A percentile compares a stretch with the other conserved stretches of the same genome.
phyloP scores from a whole-genome alignment of 768 basidiomycete species.

The Boletus tomentosulus region DNA sequence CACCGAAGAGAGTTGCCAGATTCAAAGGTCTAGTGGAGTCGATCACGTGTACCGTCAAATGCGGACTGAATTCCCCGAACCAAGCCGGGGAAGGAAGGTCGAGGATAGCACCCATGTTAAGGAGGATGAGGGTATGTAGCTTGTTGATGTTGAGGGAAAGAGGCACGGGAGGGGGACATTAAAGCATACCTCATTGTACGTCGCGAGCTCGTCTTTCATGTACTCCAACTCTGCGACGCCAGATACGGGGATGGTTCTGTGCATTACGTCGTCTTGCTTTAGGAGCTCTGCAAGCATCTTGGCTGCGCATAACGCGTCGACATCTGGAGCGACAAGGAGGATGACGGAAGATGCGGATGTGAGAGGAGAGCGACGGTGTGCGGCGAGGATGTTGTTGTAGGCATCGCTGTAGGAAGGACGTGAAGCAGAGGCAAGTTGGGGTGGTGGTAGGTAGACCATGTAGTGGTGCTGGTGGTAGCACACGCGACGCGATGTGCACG shows the following conservation, averaged over 20 bases:
- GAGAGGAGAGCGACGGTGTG: constrained; percentile 67
- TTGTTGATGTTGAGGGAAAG: constrained; percentile 26
- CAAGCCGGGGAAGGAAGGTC: constrained; percentile 72
- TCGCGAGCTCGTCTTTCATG: constrained; percentile 60
- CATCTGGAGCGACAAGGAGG: constrained; percentile 83
- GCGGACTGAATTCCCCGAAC: constrained; percentile 67
- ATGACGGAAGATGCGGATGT: constrained; percentile 81
- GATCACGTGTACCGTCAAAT: constrained; percentile 83
- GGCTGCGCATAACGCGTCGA: constrained; percentile 89
- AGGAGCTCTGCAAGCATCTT: constrained; percentile 87
- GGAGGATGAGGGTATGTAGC: constrained; percentile 85
- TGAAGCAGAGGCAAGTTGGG: constrained; percentile 56
- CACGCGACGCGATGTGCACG: constrained; percentile 7
- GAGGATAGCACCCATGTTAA: constrained; percentile 89
- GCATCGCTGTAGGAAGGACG: constrained; percentile 67
- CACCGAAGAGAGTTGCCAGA: constrained; percentile 78
- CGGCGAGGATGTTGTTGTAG: constrained; percentile 66
- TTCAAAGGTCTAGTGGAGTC: constrained; percentile 92
- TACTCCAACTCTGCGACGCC: constrained; percentile 74
- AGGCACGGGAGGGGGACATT: not conserved
- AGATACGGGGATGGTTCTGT: constrained; percentile 85
- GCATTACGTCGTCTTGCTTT: constrained; percentile 90
- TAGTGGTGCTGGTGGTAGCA: not conserved
- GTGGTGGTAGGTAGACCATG: constrained; percentile 72
- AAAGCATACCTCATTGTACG: constrained; percentile 60